Conservation (phyloP, 169 alveolate species). For the Cryptosporidium tyzzeri region DNA sequence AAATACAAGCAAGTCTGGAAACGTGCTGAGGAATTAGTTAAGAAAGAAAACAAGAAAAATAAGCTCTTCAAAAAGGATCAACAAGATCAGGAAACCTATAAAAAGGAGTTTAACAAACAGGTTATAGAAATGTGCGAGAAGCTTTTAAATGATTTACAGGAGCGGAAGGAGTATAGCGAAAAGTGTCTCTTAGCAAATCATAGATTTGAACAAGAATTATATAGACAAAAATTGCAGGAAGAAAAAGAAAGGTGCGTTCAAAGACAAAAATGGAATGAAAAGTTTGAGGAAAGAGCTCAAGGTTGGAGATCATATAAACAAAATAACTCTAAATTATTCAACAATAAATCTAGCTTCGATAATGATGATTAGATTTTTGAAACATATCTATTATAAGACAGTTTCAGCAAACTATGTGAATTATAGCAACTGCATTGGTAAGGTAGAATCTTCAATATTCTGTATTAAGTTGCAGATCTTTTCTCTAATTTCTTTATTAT, state of each 20-base stretch:
- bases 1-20: constrained; percentile 86
- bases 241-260: constrained; percentile 50
- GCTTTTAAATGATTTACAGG: constrained; percentile 82
- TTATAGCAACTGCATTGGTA: constrained; percentile 44
- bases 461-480: constrained; percentile 20
- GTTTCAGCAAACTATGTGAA: not conserved
- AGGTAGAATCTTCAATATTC: constrained; percentile 57
- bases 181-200: constrained; percentile 85
- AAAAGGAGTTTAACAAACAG: constrained; percentile 81
- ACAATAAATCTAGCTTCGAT: constrained; percentile 1
- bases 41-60: constrained; percentile 78
- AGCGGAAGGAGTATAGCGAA: constrained; percentile 87
- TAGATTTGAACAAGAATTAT: constrained; percentile 64
- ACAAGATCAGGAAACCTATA: constrained; percentile 31
- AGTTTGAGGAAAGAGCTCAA: constrained; percentile 52
- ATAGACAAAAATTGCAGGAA: constrained; percentile 51
- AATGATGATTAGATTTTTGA: not conserved
- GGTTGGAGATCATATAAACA: constrained; percentile 62
- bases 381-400: not conserved
- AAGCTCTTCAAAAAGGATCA: constrained; percentile 53
- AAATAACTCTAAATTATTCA: constrained; percentile 17
- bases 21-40: constrained; percentile 83
- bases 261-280: constrained; percentile 64
- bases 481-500: constrained; percentile 23
- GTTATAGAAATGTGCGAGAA: constrained; percentile 85